Evolutionary conservation across 129 eudicot species (phyloP).

Genomic region (Silybum marianum): DNA sequence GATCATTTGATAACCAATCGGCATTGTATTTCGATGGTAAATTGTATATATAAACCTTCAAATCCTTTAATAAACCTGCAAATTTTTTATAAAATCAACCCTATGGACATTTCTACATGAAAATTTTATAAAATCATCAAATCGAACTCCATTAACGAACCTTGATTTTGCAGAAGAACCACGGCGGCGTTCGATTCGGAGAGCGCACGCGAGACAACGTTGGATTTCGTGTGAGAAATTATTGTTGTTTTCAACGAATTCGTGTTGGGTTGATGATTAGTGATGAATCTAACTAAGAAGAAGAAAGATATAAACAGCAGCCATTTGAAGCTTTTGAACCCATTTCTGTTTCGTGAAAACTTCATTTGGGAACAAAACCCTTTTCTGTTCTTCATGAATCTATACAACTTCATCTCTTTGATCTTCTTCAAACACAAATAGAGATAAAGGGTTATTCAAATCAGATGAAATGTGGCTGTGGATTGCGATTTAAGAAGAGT

Average conservation of each 20-base stretch:
- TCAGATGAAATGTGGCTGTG: constrained; percentile 10
- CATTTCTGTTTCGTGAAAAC: constrained; percentile 25
- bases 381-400: constrained; percentile 31
- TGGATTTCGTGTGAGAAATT: constrained; percentile 28
- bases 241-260: constrained; percentile 31
- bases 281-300: constrained; percentile 43
- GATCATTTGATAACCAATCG: constrained; percentile 55
- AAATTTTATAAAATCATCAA: background rate
- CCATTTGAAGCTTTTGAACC: constrained; percentile 52
- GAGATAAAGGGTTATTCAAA: background rate
- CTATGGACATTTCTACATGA: background rate
- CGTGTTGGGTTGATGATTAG: constrained; percentile 39
- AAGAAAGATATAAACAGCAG: constrained; percentile 41
- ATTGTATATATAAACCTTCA: constrained; percentile 69
- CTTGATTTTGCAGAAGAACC: constrained; percentile 20
- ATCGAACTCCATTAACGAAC: background rate
- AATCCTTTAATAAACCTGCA: constrained; percentile 37
- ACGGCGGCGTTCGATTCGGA: constrained; percentile 32
- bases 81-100: background rate
- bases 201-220: constrained; percentile 33
- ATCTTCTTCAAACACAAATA: background rate
- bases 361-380: constrained; percentile 48
- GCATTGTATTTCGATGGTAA: constrained; percentile 68
- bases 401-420: background rate
- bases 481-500: background rate